A percentile compares a stretch with the other conserved stretches of the same genome.
Conservation (phyloP, 306 rosid genomes). For the Notholithocarpus densiflorus region DNA sequence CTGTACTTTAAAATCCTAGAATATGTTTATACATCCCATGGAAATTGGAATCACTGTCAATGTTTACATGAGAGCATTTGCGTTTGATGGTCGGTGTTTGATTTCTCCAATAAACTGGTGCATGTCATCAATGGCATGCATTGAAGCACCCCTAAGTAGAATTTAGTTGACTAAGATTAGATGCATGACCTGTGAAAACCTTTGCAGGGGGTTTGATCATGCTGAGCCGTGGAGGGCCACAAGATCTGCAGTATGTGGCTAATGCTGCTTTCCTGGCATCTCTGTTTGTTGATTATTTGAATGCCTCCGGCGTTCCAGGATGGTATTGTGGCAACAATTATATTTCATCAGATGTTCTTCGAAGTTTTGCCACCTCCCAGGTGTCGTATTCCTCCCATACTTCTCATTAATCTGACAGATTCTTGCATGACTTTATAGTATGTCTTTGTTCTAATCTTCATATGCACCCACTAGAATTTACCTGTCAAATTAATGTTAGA, state of each 20-base stretch:
- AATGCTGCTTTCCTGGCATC: constrained; percentile 66
- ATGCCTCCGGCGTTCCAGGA: constrained; percentile 44
- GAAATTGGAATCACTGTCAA: too few relatives aligned
- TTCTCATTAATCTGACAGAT: neutral
- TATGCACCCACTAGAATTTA: too few relatives aligned
- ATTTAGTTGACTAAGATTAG: neutral
- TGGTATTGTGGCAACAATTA: constrained; percentile 46
- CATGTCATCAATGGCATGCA: too few relatives aligned
- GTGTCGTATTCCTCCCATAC: constrained; percentile 10
- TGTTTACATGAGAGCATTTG: too few relatives aligned
- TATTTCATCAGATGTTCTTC: constrained; percentile 26
- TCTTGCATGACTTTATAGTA: neutral
- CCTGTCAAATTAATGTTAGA: neutral
- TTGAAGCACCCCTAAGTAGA: too few relatives aligned
- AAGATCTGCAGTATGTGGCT: constrained; percentile 55
- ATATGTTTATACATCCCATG: too few relatives aligned
- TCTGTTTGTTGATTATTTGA: constrained; percentile 58
- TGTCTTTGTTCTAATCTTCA: neutral
- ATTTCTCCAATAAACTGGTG: too few relatives aligned
- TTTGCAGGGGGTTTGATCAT: constrained; percentile 59
- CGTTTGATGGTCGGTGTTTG: too few relatives aligned
- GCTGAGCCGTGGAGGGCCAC: constrained; percentile 43
- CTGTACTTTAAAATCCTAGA: too few relatives aligned
- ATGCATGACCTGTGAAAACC: neutral
- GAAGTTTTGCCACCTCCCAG: constrained; percentile 62